A percentile compares a stretch with the other conserved stretches of the same genome.
Evolutionary conservation across 192 early-diverging fungal genomes (phyloP).

Genomic region (Coemansia reversa): DNA sequence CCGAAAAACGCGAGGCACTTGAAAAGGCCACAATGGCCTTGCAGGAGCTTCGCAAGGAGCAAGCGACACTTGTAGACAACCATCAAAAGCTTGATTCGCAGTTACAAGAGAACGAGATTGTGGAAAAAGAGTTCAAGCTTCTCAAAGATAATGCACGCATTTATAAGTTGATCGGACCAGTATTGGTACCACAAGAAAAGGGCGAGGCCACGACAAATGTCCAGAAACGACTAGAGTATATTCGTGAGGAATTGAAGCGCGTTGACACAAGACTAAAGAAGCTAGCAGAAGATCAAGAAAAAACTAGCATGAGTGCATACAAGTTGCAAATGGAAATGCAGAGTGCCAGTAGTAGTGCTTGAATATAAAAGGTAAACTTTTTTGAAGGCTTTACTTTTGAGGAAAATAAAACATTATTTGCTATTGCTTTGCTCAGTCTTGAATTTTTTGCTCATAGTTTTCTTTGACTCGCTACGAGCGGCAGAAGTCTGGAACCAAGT

Average conservation of each 20-base stretch:
- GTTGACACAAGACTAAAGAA: conserved; percentile 80
- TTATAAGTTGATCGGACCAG: conserved; percentile 96
- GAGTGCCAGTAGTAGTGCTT: conserved; percentile 13
- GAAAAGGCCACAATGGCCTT: conserved; percentile 72
- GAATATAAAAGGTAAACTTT: no score
- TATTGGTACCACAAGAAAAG: conserved; percentile 90
- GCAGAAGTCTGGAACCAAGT: conserved; percentile 92
- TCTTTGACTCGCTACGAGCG: conserved; percentile 69
- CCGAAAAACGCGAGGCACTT: conserved; percentile 53
- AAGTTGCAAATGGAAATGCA: conserved; percentile 55
- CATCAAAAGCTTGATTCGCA: conserved; percentile 91
- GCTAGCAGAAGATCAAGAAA: conserved; percentile 79
- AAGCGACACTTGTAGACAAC: conserved; percentile 67
- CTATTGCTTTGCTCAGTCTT: not conserved
- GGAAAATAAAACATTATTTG: not conserved
- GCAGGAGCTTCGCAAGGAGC: conserved; percentile 76
- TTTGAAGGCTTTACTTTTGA: conserved; percentile 11
- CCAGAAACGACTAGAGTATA: conserved; percentile 91
- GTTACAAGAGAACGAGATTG: conserved; percentile 92
- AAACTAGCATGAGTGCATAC: conserved; percentile 74
- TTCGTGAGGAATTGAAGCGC: conserved; percentile 82
- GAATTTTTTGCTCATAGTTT: conserved; percentile 1
- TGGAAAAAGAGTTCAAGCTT: conserved; percentile 87
- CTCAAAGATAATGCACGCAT: conserved; percentile 81
- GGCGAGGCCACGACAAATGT: conserved; percentile 85